Evolutionary conservation across 495 filamentous ascomycete genomes (phyloP), one percentile per base, ranked within the genome.

Genomic region (Chaetomium fimeti): DNA sequence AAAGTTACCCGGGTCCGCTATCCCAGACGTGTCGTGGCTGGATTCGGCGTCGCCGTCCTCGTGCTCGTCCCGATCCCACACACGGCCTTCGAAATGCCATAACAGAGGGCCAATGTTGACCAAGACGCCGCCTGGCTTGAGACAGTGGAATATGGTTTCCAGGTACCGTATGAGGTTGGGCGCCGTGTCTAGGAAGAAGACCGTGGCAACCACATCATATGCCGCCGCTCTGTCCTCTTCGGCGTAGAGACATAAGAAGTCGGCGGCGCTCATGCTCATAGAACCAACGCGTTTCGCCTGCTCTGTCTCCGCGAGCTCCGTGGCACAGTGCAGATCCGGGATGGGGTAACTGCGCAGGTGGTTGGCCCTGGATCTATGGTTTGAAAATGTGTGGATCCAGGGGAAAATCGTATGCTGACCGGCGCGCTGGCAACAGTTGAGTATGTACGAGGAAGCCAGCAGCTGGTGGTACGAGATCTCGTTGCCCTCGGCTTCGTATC

Each of bases 101-200:
- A 97, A 79, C 51, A 98, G 76, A 12, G 94, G 94, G 0, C 94
- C 94, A 24, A 94, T 76, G 75, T 98, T 98, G 66, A 92, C 87
- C 82, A 94, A 92, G 9, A 95, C 61, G 4, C 94, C 94, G 24
- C 88, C 88, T 0, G 86, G 79, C 67, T 87, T 88, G 42, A 98
- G 78, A 68, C 92, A 93, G 69, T 90, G 83, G 29, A 79, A 77
- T 59, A 98, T 88, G 18, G 89, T 86, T 75, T 95, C 87, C 20
- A 98, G 84, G 69, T 98, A 98, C 12, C 87, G 83, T 60, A 97
- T 88, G 28, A 97, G 70, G 72, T 98, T 97, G 20, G 93, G 92
- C 28, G 94, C 94, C 5, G 94, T 98, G 74, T 98, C 95, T 36
- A 98, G 89, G 79, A 98, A 98, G 74, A 97, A 98, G 5, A 96